Base-by-base conservation (phyloP, 2,329 filamentous ascomycete genomes). In the Neofusicoccum umdonicola region DNA sequence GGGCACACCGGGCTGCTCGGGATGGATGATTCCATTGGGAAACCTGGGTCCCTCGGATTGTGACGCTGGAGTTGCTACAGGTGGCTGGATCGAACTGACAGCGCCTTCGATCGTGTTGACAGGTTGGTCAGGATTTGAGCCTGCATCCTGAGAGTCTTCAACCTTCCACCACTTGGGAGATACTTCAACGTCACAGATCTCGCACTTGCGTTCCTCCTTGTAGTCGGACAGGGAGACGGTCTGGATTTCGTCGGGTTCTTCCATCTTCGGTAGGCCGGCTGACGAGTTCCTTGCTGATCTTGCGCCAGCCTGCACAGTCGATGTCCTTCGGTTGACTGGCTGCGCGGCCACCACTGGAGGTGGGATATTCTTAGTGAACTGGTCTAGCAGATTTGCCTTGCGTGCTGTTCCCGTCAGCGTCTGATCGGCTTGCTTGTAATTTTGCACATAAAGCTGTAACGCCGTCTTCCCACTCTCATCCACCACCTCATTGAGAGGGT, bases 391-490 rank as follows among this genome's bases (percentile, higher is more conserved):
- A 66, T 92, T 95, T 22, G 95, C 94, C 78, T 97, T 97, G 63
- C 95, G 90, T 22, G 95, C 92, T 17, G 94, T 97, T 34, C 95
- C 95, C 2, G 93, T 97, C 70, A 97, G 81, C 2, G 91, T 87
- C 45, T 94, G 85, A 74, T 99, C 95, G 8, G 95, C 94, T 78
- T 98, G 94, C 77, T 99, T 99, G 82, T 92, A 97, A 65, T 89
- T 93, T 69, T 90, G 89, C 50, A 90, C 91, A 74, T 91, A 99
- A 31, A 96, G 83, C 75, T 97, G 93, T 57, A 99, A 80, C 9
- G 91, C 92, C 70, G 89, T 96, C 62, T 88, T 78, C n/a, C 88
- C 88, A n/a, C 83, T 82, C 19, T 90, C 87, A 63, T 89, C 87
- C 11, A 90, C 88, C 22, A 86, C 75, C 69, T 97, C 93, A 67